Conservation (phyloP, 805 yeast genomes). For the Metschnikowia rubicola region DNA sequence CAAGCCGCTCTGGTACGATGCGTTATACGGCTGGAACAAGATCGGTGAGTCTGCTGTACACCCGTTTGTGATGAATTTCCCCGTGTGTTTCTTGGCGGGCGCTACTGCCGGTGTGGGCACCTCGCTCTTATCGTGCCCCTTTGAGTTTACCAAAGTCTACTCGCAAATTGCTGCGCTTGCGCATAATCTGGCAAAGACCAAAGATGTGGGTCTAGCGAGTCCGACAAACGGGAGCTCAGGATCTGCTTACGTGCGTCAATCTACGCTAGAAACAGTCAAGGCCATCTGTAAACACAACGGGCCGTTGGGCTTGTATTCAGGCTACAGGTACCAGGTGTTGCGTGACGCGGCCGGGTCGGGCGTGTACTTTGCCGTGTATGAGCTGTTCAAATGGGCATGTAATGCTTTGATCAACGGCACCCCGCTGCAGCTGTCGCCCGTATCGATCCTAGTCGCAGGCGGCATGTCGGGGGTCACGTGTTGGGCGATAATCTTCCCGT, state of each 20-base stretch:
- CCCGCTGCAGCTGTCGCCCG: slow-evolving; percentile 24
- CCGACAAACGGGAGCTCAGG: not conserved
- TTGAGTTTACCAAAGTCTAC: slow-evolving; percentile 78
- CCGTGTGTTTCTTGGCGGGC: slow-evolving; percentile 55
- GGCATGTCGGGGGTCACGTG: slow-evolving; percentile 72
- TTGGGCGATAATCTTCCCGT: slow-evolving; percentile 69
- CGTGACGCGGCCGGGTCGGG: slow-evolving; percentile 74
- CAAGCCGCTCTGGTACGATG: slow-evolving; percentile 38
- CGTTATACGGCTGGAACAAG: slow-evolving; percentile 14
- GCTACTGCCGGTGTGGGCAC: slow-evolving; percentile 62
- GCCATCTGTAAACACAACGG: slow-evolving; percentile 63
- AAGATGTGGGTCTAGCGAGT: slow-evolving; percentile 1
- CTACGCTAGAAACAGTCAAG: slow-evolving; percentile 41
- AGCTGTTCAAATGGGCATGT: slow-evolving; percentile 59
- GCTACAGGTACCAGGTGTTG: slow-evolving; percentile 60
- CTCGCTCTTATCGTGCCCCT: slow-evolving; percentile 72
- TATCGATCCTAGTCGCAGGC: slow-evolving; percentile 54
- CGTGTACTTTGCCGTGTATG: slow-evolving; percentile 71
- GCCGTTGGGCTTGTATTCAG: slow-evolving; percentile 63
- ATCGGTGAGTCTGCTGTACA: slow-evolving; percentile 22
- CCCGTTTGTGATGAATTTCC: slow-evolving; percentile 41
- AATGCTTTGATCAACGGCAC: slow-evolving; percentile 20
- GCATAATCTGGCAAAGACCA: slow-evolving; percentile 10
- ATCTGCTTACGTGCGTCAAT: slow-evolving; percentile 16
- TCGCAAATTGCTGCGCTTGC: slow-evolving; percentile 66